Base-by-base conservation (phyloP, 169 alveolate species). In the Babesia bovis region DNA sequence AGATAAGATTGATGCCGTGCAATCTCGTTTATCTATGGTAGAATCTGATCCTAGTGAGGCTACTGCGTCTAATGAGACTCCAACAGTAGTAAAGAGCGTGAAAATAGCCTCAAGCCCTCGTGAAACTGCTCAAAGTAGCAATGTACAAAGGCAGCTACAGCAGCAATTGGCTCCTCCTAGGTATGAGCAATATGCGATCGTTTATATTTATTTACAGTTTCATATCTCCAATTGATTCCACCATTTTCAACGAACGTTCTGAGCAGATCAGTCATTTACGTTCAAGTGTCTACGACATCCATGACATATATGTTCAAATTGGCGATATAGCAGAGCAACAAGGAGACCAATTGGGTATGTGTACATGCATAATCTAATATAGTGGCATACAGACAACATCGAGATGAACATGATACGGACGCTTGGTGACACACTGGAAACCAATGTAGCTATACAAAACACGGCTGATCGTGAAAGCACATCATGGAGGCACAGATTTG, bases 271-370 rank as follows among this genome's bases (percentile, higher is more conserved):
- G 56, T 25, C 59, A 58, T 23, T 28, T 78, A 36, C 50, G 87
- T 23, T n/a, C 67, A 40, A 65, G 66, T 45, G 83, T 78, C 6
- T 66, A 78, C 58, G 87, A 73, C 50, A 63, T 81, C 38, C 83
- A 71, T 35, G 88, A 81, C 40, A 30, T 81, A 68, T 81, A 81
- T 55, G 47, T 71, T 26, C 83, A 81, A 33, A 71, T 81, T n/a
- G 84, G 88, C 12, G 88, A 81, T 33, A 61, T 70, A 35, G 72
- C 67, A 25, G 84, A 70, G 32, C 71, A 69, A 25, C 88, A 81
- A 40, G 88, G 88, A 3, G 88, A 81, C 49, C 88, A 81, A 41
- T 42, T 81, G 28, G 88, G 84, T 81, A 28, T 17, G 63, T 42
- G 0, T 17, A 12, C 17, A 21, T 19, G 30, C 13, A 36, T 17